Evolutionary conservation across 2,329 filamentous ascomycete genomes (phyloP).

Genomic region (Cladosporium colombiae): DNA sequence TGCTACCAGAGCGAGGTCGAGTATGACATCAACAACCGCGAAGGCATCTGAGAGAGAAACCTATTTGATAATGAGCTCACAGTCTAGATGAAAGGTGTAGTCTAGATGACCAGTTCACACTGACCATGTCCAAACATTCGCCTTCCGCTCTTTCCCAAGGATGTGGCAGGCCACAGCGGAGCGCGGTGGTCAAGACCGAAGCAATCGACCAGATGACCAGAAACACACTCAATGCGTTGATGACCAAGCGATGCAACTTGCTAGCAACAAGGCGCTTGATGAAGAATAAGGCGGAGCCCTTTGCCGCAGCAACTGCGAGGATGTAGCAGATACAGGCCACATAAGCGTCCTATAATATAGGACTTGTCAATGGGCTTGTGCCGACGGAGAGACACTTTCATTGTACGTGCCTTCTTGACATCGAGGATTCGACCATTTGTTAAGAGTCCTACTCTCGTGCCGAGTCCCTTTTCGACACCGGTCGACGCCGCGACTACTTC

Average conservation of each 20-base stretch:
- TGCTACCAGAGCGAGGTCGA: background rate
- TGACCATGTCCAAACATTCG: background rate
- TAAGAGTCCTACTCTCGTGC: background rate
- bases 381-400: background rate
- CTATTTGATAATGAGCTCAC: background rate
- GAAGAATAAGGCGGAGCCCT: background rate
- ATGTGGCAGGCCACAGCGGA: background rate
- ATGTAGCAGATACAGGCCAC: background rate
- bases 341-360: background rate
- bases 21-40: background rate
- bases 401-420: background rate
- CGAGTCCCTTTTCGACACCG: background rate
- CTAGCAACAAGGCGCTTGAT: background rate
- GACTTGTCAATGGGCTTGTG: background rate
- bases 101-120: background rate
- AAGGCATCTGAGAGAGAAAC: background rate
- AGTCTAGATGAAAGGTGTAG: background rate
- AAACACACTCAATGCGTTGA: background rate
- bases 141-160: background rate
- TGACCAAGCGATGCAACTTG: background rate
- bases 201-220: background rate
- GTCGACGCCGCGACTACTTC: background rate
- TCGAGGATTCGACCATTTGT: background rate
- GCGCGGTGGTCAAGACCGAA: background rate
- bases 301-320: background rate